Evolutionary conservation across 2,329 filamentous ascomycete species (phyloP).

Genomic region (Sporothrix pallida): DNA sequence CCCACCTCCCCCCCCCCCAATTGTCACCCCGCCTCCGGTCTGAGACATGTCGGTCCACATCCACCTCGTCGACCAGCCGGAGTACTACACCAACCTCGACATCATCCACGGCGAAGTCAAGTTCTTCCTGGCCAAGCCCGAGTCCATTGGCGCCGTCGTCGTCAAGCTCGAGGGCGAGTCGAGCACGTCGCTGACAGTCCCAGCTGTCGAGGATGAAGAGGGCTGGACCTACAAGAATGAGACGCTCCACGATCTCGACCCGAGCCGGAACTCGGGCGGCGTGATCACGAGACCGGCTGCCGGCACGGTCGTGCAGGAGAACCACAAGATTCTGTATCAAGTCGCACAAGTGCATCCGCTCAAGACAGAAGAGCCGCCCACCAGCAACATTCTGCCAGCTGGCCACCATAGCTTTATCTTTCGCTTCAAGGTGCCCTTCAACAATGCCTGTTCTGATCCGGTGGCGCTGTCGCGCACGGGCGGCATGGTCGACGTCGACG

Average conservation of each 20-base stretch:
- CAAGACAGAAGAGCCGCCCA: constrained; percentile 45
- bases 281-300: constrained; percentile 32
- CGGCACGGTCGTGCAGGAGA: constrained; percentile 59
- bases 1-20: background rate
- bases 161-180: constrained; percentile 86
- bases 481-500: constrained; percentile 60
- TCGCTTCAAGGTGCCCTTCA: constrained; percentile 77
- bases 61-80: constrained; percentile 67
- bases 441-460: constrained; percentile 70
- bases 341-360: constrained; percentile 75
- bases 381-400: constrained; percentile 61
- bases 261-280: background rate
- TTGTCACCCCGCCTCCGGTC: background rate
- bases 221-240: constrained; percentile 34
- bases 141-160: constrained; percentile 73
- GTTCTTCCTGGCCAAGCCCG: constrained; percentile 65
- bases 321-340: constrained; percentile 77
- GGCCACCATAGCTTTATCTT: constrained; percentile 80
- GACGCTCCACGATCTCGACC: constrained; percentile 22
- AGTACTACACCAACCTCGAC: constrained; percentile 82
- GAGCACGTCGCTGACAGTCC: constrained; percentile 65
- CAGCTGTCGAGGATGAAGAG: constrained; percentile 48
- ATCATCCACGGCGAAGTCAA: constrained; percentile 67
- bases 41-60: constrained; percentile 69
- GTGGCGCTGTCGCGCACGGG: constrained; percentile 60